Conservation (phyloP, 176 grass and related monocot genomes). For the Bromus sterilis region DNA sequence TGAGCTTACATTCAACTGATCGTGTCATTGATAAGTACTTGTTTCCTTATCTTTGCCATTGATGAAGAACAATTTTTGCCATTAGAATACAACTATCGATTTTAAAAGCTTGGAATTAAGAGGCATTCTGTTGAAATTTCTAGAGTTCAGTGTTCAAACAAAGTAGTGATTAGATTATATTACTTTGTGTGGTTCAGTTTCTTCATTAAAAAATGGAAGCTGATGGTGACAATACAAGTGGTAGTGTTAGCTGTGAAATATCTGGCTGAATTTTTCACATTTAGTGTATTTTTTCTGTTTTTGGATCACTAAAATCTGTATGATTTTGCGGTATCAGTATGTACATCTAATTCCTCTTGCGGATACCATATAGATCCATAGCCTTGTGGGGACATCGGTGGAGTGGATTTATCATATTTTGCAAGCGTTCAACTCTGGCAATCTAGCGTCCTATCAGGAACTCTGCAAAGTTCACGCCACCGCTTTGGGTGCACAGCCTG, state of each 20-base stretch:
- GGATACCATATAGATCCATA: slow-evolving; percentile 50
- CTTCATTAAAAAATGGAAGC: background rate
- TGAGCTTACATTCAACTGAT: slow-evolving; percentile 1
- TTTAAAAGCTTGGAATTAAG: background rate
- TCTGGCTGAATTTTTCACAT: background rate
- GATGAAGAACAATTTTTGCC: background rate
- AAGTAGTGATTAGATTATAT: background rate
- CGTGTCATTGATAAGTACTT: background rate
- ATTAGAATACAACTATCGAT: background rate
- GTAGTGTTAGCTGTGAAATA: background rate
- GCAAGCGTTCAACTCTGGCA: slow-evolving; percentile 75
- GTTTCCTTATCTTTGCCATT: background rate
- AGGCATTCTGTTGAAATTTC: background rate
- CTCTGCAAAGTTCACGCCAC: slow-evolving; percentile 53
- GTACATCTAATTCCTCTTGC: background rate
- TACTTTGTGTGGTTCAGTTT: background rate
- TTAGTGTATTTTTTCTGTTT: background rate
- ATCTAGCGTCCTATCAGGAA: slow-evolving; percentile 67
- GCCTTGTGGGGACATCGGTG: slow-evolving; percentile 53
- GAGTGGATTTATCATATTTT: slow-evolving; percentile 89
- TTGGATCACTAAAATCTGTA: background rate
- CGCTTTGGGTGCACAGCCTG: slow-evolving; percentile 70
- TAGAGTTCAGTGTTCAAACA: background rate
- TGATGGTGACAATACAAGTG: background rate
- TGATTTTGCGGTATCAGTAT: background rate